Evolutionary conservation across 2,329 filamentous ascomycete species (phyloP), one percentile per base, ranked within the genome.

Genomic region (Arthroderma uncinatum): DNA sequence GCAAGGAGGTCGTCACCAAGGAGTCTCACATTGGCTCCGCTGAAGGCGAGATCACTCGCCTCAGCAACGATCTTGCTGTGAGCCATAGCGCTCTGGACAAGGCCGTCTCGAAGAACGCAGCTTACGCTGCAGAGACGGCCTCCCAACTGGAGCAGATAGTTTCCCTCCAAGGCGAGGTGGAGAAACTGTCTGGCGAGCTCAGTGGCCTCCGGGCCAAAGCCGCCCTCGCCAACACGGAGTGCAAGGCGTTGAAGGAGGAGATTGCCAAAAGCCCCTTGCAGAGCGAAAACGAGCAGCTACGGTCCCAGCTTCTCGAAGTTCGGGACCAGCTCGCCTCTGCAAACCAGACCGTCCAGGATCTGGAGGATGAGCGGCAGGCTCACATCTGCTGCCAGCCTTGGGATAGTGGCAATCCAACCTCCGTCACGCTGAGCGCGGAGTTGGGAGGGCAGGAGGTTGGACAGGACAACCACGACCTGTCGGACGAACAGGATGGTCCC

Each of bases 111-210:
- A 50, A 59, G 39, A 39, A 50, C 33, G 34, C 33, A 10, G 53
- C 54, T 30, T 40, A 50, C 39, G 28, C 12, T 25, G 40, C 52
- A 12, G 30, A 55, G 37, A 9, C 47, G 21, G 37, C 10, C 7
- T 14, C 42, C 52, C 34, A 55, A 50, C 23, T 50, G 48, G 33
- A 53, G 28, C 52, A 57, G 33, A 37, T 55, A 10, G 40, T n/a
- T 9, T 33, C 42, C n/a, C 54, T 60, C 19, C 47, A 21, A n/a
- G 52, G 44, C 19, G 57, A 60, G 42, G 48, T 54, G 23, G 30
- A 59, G 21, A 23, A 48, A 10, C 37, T 42, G 14, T 40, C 53
- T 55, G 36, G 39, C 25, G 36, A 40, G 39, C 40, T 60, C n/a
- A 33, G 54, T 19, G 53, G 33, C 21, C 50, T 56, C 25, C 37